Conservation (phyloP, 805 yeast species). For the Cyberlindnera americana region DNA sequence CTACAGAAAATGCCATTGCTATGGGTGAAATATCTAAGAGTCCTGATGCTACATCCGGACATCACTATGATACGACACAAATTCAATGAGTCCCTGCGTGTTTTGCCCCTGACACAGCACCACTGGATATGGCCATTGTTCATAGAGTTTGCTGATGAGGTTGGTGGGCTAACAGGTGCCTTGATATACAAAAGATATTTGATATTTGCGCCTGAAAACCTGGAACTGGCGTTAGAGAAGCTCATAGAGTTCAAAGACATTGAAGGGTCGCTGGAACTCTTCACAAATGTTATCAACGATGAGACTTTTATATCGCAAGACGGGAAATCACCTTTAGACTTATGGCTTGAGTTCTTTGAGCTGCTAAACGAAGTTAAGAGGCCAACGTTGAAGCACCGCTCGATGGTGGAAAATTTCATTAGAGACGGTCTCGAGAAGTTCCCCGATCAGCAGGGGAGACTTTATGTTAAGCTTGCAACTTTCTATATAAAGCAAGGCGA, state of each 20-base stretch:
- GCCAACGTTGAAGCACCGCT: slow-evolving; percentile 12
- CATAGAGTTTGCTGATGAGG: slow-evolving; percentile 41
- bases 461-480: slow-evolving; percentile 45
- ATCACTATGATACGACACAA: slow-evolving; percentile 37
- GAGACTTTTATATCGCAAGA: slow-evolving; percentile 33
- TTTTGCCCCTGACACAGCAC: slow-evolving; percentile 51
- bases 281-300: slow-evolving; percentile 33
- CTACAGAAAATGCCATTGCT: slow-evolving; percentile 43
- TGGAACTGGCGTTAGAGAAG: slow-evolving; percentile 33
- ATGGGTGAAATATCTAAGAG: slow-evolving; percentile 50
- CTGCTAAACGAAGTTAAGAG: slow-evolving; percentile 27
- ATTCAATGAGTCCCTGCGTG: slow-evolving; percentile 48
- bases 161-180: slow-evolving; percentile 36
- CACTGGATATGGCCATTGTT: slow-evolving; percentile 53
- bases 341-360: slow-evolving; percentile 46
- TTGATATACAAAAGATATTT: slow-evolving; percentile 32
- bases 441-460: slow-evolving; percentile 56
- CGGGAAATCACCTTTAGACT: slow-evolving; percentile 43
- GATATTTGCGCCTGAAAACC: slow-evolving; percentile 27
- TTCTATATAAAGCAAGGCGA: slow-evolving; percentile 39
- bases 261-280: slow-evolving; percentile 30
- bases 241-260: slow-evolving; percentile 32
- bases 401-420: slow-evolving; percentile 35
- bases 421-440: slow-evolving; percentile 37
- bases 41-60: slow-evolving; percentile 34